Evolutionary conservation across 345 rosid genomes (phyloP).

Genomic region (Eucalyptus pauciflora): DNA sequence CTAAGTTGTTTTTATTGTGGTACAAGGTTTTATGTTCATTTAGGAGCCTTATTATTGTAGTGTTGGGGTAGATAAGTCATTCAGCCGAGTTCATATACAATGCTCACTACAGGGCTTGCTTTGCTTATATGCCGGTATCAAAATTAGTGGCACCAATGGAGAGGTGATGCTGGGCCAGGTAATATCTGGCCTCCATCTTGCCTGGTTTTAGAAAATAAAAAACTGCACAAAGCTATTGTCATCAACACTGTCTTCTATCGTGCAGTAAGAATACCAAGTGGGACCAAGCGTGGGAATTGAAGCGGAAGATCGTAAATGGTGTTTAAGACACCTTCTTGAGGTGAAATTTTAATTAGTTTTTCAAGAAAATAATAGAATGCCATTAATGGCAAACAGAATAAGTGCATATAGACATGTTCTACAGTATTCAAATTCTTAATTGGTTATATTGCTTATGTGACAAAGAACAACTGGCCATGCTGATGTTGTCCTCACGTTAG

Average conservation of each 20-base stretch:
- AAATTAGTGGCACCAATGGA: slow-evolving; percentile 84
- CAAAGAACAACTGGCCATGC: accelerated
- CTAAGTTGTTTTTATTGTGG: background rate
- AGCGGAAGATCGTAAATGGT: slow-evolving; percentile 71
- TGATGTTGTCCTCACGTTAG: too few species aligned
- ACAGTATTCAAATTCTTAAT: too few species aligned
- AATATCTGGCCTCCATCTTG: background rate
- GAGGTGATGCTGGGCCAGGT: slow-evolving; percentile 98
- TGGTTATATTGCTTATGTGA: accelerated
- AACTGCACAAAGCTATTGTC: accelerated
- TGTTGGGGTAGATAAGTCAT: slow-evolving; percentile 84
- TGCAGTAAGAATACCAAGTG: too few species aligned
- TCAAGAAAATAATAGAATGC: too few species aligned
- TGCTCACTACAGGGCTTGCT: slow-evolving; percentile 93
- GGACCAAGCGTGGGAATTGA: slow-evolving; percentile 8
- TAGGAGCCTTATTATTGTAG: slow-evolving; percentile 93
- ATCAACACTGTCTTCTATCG: too few species aligned
- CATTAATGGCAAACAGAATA: too few species aligned
- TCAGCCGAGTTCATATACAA: slow-evolving; percentile 76
- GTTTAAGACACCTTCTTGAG: slow-evolving; percentile 26
- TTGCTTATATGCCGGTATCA: slow-evolving; percentile 81
- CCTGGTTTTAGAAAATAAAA: background rate
- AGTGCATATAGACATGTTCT: too few species aligned
- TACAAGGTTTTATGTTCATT: background rate
- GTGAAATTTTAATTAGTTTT: too few species aligned